These are phyloP conservation scores for Aegilops tauschii DNA, from an alignment of 176 grass and related monocot species.

Conservation along the genomic window DNA sequence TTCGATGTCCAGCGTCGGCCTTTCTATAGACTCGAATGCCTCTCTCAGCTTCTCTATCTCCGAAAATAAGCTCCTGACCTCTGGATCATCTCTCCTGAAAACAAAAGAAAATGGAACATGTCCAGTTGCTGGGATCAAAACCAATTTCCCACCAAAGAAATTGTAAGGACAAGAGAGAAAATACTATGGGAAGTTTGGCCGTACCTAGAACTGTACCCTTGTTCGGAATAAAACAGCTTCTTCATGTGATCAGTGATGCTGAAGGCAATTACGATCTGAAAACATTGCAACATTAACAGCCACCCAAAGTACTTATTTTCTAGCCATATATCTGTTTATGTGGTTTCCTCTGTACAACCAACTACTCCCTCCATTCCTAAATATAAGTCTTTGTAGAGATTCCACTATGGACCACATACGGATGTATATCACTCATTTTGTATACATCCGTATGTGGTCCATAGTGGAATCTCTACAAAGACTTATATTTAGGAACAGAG, in stretches of 20 bases:
- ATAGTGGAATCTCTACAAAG: too few species aligned
- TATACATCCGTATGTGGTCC: too few species aligned
- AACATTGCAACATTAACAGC: slow-evolving; percentile 17
- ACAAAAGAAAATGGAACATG: background rate
- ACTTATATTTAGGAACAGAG: too few species aligned
- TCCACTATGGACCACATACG: too few species aligned
- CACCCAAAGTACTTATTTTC: background rate
- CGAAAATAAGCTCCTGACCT: slow-evolving; percentile 60
- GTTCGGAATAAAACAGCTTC: slow-evolving; percentile 60
- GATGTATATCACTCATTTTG: too few species aligned
- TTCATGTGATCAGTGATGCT: slow-evolving; percentile 84
- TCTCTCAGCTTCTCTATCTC: slow-evolving; percentile 69
- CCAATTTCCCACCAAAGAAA: background rate
- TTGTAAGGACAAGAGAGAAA: background rate
- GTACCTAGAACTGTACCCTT: slow-evolving; percentile 72
- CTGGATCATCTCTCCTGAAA: slow-evolving; percentile 67
- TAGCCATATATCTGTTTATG: background rate
- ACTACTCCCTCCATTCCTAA: too few species aligned
- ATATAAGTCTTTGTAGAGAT: too few species aligned
- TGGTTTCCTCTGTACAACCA: background rate
- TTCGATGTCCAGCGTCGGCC: slow-evolving; percentile 68
- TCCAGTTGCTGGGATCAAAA: background rate
- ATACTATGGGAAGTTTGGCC: background rate
- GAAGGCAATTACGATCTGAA: slow-evolving; percentile 80
- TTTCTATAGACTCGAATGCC: slow-evolving; percentile 81